These are phyloP conservation scores for Rhipidocladum racemiflorum DNA, from an alignment of 176 grass and related monocot genomes.

Conservation along the genomic window DNA sequence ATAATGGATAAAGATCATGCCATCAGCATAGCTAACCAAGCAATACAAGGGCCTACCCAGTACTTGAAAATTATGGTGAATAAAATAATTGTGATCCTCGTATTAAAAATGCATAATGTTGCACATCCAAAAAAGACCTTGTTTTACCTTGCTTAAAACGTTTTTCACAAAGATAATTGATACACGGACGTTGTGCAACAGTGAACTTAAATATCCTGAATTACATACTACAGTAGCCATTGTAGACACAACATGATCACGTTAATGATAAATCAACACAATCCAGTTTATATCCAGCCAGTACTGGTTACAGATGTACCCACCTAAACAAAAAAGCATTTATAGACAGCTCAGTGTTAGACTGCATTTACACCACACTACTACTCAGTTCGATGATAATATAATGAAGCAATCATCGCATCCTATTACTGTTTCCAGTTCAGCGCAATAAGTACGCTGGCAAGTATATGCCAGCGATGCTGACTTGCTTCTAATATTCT, in stretches of 20 bases:
- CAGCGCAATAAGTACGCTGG: neutral
- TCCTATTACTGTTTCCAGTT: neutral
- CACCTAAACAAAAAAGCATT: neutral
- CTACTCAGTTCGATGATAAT: neutral
- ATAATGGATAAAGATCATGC: neutral
- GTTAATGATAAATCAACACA: constrained; percentile 3
- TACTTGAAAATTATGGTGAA: neutral
- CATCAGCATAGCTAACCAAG: neutral
- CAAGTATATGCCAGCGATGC: neutral
- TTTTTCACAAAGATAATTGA: neutral
- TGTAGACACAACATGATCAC: neutral
- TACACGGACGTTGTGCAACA: neutral
- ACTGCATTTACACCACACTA: neutral
- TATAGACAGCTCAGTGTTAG: neutral
- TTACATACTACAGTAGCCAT: neutral
- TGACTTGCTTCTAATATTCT: neutral
- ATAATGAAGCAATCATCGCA: neutral
- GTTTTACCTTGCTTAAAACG: neutral
- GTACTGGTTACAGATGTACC: neutral
- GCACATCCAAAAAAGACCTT: neutral
- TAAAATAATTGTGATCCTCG: neutral
- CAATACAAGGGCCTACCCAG: neutral
- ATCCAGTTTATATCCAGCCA: neutral
- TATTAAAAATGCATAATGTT: neutral
- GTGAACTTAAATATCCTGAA: neutral